Conservation (phyloP, 257 asterid species). For the Przewalskia tangutica region DNA sequence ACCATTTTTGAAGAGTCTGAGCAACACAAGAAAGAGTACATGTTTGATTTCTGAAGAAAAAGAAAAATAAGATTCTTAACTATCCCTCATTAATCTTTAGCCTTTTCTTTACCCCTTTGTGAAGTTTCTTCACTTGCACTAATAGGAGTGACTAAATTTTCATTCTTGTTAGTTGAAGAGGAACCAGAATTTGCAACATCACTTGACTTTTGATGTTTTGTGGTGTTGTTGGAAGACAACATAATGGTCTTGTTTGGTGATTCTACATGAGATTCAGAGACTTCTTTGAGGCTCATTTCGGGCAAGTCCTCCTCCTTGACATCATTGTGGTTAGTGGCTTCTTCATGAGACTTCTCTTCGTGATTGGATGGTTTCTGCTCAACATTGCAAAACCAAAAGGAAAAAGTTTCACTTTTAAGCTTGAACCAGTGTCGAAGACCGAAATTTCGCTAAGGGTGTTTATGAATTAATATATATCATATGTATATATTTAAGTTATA, state of each 20-base stretch:
- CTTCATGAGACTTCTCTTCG: slow-evolving; percentile 10
- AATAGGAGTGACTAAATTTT: not conserved
- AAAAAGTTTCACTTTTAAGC: not conserved
- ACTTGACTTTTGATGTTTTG: not conserved
- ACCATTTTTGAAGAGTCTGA: not conserved
- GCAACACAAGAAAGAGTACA: not conserved
- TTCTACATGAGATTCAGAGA: not conserved
- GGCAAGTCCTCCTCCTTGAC: not conserved
- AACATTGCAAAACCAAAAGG: not conserved
- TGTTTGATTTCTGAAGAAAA: not conserved
- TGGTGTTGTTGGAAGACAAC: not conserved
- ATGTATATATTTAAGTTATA: not conserved
- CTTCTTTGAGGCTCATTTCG: not conserved
- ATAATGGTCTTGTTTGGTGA: not conserved
- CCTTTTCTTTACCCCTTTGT: not conserved
- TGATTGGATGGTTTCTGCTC: slow-evolving; percentile 7
- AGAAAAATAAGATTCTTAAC: not conserved
- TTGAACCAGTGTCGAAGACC: not conserved
- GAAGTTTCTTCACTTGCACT: not conserved
- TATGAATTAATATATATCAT: not conserved
- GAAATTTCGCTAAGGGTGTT: not conserved
- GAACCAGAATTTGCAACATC: not conserved
- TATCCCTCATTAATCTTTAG: not conserved
- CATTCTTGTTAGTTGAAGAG: not conserved
- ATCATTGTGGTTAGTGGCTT: not conserved